These are phyloP conservation scores for Chalara sp. DNA, from an alignment of 2,329 filamentous ascomycete species.

Conservation along the genomic window DNA sequence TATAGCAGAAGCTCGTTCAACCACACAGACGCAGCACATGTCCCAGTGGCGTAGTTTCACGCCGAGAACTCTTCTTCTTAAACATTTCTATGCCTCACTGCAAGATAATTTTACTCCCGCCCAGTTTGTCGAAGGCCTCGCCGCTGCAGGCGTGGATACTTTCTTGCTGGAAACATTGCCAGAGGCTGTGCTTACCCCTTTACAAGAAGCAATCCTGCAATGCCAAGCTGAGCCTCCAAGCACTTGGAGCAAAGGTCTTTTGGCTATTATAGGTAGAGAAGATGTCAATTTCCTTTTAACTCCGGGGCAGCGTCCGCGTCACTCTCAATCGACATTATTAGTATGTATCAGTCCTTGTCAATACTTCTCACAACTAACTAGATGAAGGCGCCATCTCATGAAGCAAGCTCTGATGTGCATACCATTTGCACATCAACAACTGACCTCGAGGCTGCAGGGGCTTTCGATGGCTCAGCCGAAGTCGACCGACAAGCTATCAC, in stretches of 20 bases:
- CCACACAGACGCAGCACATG: slow-evolving; percentile 8
- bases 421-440: slow-evolving; percentile 61
- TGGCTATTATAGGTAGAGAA: slow-evolving; percentile 72
- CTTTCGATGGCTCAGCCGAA: slow-evolving; percentile 73
- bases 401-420: slow-evolving; percentile 66
- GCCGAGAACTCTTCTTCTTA: slow-evolving; percentile 64
- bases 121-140: slow-evolving; percentile 68
- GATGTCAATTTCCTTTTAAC: slow-evolving; percentile 67
- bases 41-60: slow-evolving; percentile 31
- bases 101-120: slow-evolving; percentile 43
- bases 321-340: slow-evolving; percentile 18
- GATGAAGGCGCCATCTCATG: slow-evolving; percentile 51
- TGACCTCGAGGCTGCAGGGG: slow-evolving; percentile 51
- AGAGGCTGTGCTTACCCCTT: slow-evolving; percentile 70
- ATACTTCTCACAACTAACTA: slow-evolving; percentile 8
- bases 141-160: slow-evolving; percentile 59
- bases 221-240: slow-evolving; percentile 79
- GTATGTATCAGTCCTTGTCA: slow-evolving; percentile 7
- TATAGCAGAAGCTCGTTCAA: slow-evolving; percentile 30
- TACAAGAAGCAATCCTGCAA: slow-evolving; percentile 77
- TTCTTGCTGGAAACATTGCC: slow-evolving; percentile 75
- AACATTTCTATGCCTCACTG: slow-evolving; percentile 57
- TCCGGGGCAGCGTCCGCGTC: slow-evolving; percentile 31
- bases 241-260: slow-evolving; percentile 63
- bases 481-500: slow-evolving; percentile 79